Base-by-base conservation (phyloP, 192 early-diverging fungal genomes). In the Gaertneriomyces sp. region DNA sequence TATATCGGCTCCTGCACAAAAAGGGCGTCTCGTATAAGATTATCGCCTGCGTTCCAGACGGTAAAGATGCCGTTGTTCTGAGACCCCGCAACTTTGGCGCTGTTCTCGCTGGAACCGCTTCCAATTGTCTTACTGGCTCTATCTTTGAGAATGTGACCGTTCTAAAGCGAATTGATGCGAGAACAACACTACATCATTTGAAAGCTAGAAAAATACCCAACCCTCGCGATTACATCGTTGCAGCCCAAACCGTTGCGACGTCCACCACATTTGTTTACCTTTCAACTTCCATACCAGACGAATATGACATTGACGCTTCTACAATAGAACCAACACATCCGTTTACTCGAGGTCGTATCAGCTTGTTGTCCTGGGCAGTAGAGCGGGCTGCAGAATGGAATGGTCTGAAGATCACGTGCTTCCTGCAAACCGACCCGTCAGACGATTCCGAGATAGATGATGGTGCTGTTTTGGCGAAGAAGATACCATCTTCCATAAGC, bases 181-280 rank as follows among this genome's bases (percentile, higher is more conserved):
- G 60, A 16, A 69, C 59, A 17, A 53, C 60, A 6, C 7, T 69
- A 16, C 68, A 50, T 19, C 68, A 44, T 3, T 3, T 61, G 41
- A 41, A n/a, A 10, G 33, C 40, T 5, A 25, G 53, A 14, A 16
- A 41, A 17, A 12, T 54, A 12, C 12, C 38, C 43, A 49, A 12
- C 6, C 40, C 42, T 19, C 20, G 39, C 7, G 63, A 54, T 25
- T 68, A 60, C 43, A n/a, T 49, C 7, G 45, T 59, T 46, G 52
- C 62, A 4, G 62, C n/a, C 16, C 68, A 69, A 41, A 62, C 60
- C 16, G 68, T 61, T 6, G 68, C 68, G 16, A 69, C 68, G 6
- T 62, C 68, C 0, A 52, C 60, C 5, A 69, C 68, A 8, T 69
- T 60, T 62, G 68, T 69, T 25, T 69, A 58, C 19, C 10, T 69